Conservation (phyloP, 768 basidiomycete genomes). For the Calvatia gigantea region DNA sequence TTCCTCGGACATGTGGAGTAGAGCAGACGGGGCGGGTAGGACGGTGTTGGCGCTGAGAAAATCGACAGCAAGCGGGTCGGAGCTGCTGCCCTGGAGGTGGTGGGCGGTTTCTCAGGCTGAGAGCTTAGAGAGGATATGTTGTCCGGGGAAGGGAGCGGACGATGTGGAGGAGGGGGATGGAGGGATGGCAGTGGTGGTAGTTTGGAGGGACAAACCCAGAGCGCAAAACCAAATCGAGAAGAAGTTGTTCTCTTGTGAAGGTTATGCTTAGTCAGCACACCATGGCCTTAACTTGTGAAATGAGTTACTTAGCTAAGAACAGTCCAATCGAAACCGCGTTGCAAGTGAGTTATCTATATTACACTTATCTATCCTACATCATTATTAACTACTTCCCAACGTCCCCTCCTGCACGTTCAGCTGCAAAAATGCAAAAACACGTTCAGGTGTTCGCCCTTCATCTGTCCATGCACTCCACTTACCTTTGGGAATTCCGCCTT, state of each 20-base stretch:
- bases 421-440: conserved; percentile 15
- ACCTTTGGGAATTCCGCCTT: conserved; percentile 80
- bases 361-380: conserved; percentile 17
- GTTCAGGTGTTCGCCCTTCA: conserved; percentile 14
- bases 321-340: conserved; percentile 22
- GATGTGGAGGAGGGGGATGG: background rate
- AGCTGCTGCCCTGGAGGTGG: too few species aligned
- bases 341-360: conserved; percentile 10
- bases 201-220: conserved; percentile 13
- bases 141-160: background rate
- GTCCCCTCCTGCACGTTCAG: conserved; percentile 29
- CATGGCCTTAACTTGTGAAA: conserved; percentile 15
- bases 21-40: conserved; percentile 11
- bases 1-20: conserved; percentile 58
- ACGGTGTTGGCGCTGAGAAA: background rate
- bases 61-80: conserved; percentile 3
- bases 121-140: too few species aligned
- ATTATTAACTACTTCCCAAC: conserved; percentile 19
- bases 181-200: background rate
- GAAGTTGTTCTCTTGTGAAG: too few species aligned
- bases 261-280: conserved; percentile 26
- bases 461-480: conserved; percentile 19
- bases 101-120: too few species aligned
- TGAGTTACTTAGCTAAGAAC: conserved; percentile 13
- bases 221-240: conserved; percentile 14